Conservation (phyloP, 192 early-diverging fungal genomes). For the Umbelopsis vinacea region DNA sequence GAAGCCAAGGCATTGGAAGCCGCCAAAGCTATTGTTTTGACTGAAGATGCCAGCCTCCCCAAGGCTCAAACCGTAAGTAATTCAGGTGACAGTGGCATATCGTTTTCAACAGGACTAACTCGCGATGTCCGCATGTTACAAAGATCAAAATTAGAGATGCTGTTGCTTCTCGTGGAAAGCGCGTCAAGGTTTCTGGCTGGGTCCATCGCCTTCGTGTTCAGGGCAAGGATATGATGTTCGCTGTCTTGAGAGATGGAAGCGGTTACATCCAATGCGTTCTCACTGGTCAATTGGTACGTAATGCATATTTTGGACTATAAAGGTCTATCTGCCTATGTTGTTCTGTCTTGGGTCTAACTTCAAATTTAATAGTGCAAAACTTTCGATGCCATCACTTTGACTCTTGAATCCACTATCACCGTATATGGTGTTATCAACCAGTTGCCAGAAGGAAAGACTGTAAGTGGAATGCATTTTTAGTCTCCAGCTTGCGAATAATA, state of each 20-base stretch:
- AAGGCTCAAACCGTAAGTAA: constrained; percentile 63
- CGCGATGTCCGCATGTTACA: not conserved
- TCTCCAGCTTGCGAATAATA: not conserved
- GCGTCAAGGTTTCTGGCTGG: constrained; percentile 93
- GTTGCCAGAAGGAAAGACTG: constrained; percentile 90
- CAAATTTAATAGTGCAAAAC: constrained; percentile 77
- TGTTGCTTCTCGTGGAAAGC: constrained; percentile 66
- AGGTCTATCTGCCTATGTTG: not conserved
- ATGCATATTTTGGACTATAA: no score
- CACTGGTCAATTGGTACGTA: constrained; percentile 75
- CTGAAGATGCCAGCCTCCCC: constrained; percentile 74
- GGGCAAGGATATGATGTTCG: constrained; percentile 96
- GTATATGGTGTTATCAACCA: constrained; percentile 86
- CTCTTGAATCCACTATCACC: constrained; percentile 90
- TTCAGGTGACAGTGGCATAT: not conserved
- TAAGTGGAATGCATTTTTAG: constrained; percentile 37
- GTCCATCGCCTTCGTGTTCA: constrained; percentile 94
- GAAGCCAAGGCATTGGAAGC: constrained; percentile 81
- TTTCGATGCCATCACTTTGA: constrained; percentile 91
- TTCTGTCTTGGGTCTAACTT: not conserved
- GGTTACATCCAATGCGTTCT: constrained; percentile 95
- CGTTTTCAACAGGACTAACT: not conserved
- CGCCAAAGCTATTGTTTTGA: constrained; percentile 81
- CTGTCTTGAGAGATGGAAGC: constrained; percentile 92
- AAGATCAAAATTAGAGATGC: constrained; percentile 80